phyloP scores from a whole-genome alignment of 306 rosid species.

The Hylodesmum podocarpum region DNA sequence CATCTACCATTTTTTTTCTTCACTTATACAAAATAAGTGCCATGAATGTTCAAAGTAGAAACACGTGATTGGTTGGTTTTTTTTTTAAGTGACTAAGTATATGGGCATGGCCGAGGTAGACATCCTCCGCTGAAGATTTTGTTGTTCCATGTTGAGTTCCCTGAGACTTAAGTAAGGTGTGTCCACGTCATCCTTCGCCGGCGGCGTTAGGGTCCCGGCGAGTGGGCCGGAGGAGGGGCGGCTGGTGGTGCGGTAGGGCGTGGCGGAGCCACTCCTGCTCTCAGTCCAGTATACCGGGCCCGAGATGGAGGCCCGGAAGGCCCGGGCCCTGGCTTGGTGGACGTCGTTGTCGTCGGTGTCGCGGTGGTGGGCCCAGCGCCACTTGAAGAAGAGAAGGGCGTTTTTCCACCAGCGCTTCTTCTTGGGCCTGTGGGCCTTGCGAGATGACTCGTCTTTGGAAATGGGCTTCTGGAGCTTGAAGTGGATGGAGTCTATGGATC shows the following conservation, averaged over 20 bases:
- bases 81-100: slow-evolving; percentile 67
- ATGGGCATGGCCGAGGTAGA: slow-evolving; percentile 81
- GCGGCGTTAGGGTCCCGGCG: slow-evolving; percentile 62
- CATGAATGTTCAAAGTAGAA: not conserved
- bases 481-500: slow-evolving; percentile 82
- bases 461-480: slow-evolving; percentile 90
- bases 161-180: slow-evolving; percentile 82
- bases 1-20: not conserved
- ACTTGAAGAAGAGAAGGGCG: slow-evolving; percentile 75
- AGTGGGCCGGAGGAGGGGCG: slow-evolving; percentile 73
- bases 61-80: not conserved
- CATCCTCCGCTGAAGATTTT: slow-evolving; percentile 46
- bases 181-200: slow-evolving; percentile 44
- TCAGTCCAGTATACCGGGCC: slow-evolving; percentile 86
- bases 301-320: slow-evolving; percentile 71
- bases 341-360: slow-evolving; percentile 49
- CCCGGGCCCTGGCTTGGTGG: slow-evolving; percentile 75
- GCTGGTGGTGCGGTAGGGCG: slow-evolving; percentile 54
- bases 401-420: slow-evolving; percentile 87
- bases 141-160: slow-evolving; percentile 81
- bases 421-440: slow-evolving; percentile 50
- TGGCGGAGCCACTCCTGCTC: slow-evolving; percentile 64
- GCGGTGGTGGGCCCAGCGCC: slow-evolving; percentile 47
- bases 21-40: not conserved
- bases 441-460: slow-evolving; percentile 61